Evolutionary conservation across 2,329 filamentous ascomycete species (phyloP).

Genomic region (Penicillium sp.): DNA sequence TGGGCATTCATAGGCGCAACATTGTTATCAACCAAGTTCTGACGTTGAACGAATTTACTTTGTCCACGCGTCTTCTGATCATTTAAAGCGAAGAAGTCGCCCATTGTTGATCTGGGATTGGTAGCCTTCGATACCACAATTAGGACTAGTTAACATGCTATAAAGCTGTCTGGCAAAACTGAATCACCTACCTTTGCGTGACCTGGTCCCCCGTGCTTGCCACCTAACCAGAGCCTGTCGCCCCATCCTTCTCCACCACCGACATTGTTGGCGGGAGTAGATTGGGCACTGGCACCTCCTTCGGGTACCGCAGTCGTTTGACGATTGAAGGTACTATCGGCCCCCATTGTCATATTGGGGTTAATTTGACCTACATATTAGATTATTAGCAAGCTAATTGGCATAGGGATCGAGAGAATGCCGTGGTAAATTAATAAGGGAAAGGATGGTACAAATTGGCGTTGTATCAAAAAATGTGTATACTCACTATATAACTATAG

Average conservation of each 20-base stretch:
- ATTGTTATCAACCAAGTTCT: constrained; percentile 5
- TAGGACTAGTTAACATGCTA: not conserved
- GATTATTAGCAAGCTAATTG: fast-evolving
- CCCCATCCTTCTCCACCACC: constrained; percentile 24
- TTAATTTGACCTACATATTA: not conserved
- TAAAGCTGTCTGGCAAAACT: no score
- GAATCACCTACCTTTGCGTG: constrained; percentile 24
- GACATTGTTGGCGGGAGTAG: constrained; percentile 32
- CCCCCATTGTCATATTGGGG: not conserved
- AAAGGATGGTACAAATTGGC: not conserved
- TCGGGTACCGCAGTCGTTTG: constrained; percentile 10
- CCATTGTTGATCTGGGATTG: constrained; percentile 26
- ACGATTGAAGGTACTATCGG: constrained; percentile 10
- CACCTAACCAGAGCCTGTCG: constrained; percentile 25
- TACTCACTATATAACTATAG: not conserved
- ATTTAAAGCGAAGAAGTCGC: constrained; percentile 26
- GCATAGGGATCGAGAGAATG: no score
- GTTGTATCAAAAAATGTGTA: not conserved
- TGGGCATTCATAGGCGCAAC: not conserved
- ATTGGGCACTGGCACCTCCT: constrained; percentile 25
- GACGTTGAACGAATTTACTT: constrained; percentile 17
- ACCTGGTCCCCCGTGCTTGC: constrained; percentile 20
- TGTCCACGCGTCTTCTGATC: constrained; percentile 30
- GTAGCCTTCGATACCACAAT: constrained; percentile 12
- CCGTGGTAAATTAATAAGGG: not conserved